Percentiles rank a stretch among this genome's conserved stretches.
phyloP scores from a whole-genome alignment of 1,284 basidiomycete genomes.

The Stygiomarasmius scandens region DNA sequence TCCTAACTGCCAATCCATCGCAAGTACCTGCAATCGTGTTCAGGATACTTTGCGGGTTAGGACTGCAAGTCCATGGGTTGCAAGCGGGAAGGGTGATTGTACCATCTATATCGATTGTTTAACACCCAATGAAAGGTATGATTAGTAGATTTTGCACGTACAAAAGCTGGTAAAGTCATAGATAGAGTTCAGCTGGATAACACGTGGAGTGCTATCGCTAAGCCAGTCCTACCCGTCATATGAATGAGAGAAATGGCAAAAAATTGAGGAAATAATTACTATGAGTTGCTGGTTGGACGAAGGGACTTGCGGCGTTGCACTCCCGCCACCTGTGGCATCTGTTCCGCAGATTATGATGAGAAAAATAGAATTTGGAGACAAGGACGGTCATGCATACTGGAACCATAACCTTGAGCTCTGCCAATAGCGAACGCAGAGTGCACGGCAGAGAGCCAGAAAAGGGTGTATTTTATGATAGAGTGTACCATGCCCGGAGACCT shows the following conservation, averaged over 20 bases:
- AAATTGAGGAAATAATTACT: not conserved
- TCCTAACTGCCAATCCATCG: not conserved
- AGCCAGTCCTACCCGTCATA: constrained; percentile 23
- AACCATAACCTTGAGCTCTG: constrained; percentile 1
- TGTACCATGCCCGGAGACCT: not conserved
- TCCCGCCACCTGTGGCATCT: constrained; percentile 36
- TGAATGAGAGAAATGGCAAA: not conserved
- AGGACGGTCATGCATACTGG: not conserved
- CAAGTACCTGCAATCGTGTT: not conserved
- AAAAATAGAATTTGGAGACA: not conserved
- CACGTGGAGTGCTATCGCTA: constrained; percentile 29
- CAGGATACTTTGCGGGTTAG: constrained; percentile 26
- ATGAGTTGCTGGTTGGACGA: constrained; percentile 17
- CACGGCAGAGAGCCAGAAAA: not conserved
- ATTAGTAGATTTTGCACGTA: not conserved
- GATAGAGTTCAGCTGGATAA: constrained; percentile 33
- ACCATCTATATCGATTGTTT: constrained; percentile 16
- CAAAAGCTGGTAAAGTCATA: constrained; percentile 32
- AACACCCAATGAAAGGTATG: not conserved
- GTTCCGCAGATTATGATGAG: not conserved
- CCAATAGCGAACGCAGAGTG: constrained; percentile 2
- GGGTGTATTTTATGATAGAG: not conserved
- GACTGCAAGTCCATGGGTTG: constrained; percentile 32
- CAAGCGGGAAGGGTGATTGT: constrained; percentile 22
- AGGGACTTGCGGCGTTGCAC: constrained; percentile 30